Base-by-base conservation (phyloP, 2,329 filamentous ascomycete genomes). In the Aspergillus sergii region DNA sequence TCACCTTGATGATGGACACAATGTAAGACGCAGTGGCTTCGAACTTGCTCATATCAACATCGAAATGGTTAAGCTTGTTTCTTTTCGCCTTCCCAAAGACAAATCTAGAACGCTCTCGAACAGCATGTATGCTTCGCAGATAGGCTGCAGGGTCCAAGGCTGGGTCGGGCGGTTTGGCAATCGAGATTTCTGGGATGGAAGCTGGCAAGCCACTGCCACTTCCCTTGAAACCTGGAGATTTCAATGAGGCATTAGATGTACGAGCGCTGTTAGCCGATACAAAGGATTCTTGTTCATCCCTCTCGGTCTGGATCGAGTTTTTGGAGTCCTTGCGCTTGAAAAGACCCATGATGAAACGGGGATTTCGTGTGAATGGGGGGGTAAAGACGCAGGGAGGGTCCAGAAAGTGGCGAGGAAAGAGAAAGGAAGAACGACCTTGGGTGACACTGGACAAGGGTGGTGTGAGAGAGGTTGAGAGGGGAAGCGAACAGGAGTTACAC, bases 1-100 rank as follows among this genome's bases (percentile, higher is more conserved):
- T 69, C 81, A 94, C 93, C 90, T 96, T 97, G 82, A 97, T 96
- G 67, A 97, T 94, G 46, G 91, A 89, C n/a, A 94, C 89, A 11
- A 97, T 91, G 76, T 96, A 97, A 51, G 86, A 86, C 16, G 94
- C 92, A 1, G 94, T 94, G 68, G 94, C 91, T 53, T 84, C 80
- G 76, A 97, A 94, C 79, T 94, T 96, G 79, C 79, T 80, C 84
- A 94, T 88, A 78, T 97, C 94, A 55, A 97, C 93, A 68, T 92
- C 90, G 72, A 97, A 97, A 76, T 97, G 94, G 70, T 86, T 87
- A 65, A 97, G 85, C 70, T 91, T 84, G 73, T 96, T 92, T 68
- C 84, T 85, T 72, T 91, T 84, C 11, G 93, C 92, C 81, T 91
- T 94, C 66, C 91, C 86, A 64, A 92, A 85, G 58, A 97, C 84